Base-by-base conservation (phyloP, 441 rosid species). In the Erodium texanum region DNA sequence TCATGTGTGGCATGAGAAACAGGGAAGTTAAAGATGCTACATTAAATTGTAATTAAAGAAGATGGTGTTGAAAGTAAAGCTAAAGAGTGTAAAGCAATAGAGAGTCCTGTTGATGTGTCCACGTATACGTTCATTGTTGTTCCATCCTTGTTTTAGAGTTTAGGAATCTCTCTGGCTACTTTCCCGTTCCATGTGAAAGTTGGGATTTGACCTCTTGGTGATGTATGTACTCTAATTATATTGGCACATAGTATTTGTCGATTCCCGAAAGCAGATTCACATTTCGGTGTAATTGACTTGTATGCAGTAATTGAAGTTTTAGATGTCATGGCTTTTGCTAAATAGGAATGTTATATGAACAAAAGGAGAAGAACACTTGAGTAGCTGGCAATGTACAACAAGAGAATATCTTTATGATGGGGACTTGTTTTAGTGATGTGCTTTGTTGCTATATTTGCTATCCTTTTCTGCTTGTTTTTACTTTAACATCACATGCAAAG, bases 111-210 rank as follows among this genome's bases (percentile, higher is more conserved):
- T 70, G 66, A 36, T 61, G 61, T 77, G 79, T 70, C 73, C 68
- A 62, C n/a, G n/a, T n/a, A n/a, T n/a, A n/a, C n/a, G n/a, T n/a
- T n/a, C n/a, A n/a, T n/a, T n/a, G n/a, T n/a, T n/a, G n/a, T n/a
- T n/a, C n/a, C n/a, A n/a, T n/a, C n/a, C n/a, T 29, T 27, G 45
- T 52, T 65, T 68, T 16, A 11, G 29, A 20, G 64, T 70, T 76
- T 67, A 66, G 75, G 84, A 79, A 78, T 80, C 83, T 72, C 66
- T 75, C 68, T 41, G 1, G 11, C 69, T 74, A 38, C 72, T 73
- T 71, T 66, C 14, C 61, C 71, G 24, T 69, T 75, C 62, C 15
- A 65, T 72, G 75, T 78, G 45, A 1, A 71, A 78, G 74, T 65
- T 74, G 73, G 68, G 79, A 75, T 36, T 76, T 77, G 76, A 73